These are phyloP conservation scores for Collybia nuda DNA, from an alignment of 768 basidiomycete genomes.

Conservation along the genomic window DNA sequence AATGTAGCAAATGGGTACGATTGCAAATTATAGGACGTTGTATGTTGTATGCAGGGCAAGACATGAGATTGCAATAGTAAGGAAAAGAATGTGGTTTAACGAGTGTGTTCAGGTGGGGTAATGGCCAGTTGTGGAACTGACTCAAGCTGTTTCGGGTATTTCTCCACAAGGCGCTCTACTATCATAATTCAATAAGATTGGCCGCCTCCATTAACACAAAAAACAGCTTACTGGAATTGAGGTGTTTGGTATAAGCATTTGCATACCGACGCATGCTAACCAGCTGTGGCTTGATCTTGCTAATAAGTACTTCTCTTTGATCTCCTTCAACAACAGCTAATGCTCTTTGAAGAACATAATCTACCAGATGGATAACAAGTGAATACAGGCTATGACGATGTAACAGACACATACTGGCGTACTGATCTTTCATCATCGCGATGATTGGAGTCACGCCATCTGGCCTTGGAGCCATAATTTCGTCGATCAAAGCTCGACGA, in stretches of 20 bases:
- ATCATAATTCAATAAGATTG: constrained; percentile 10
- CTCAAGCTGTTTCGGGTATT: constrained; percentile 31
- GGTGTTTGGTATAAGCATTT: constrained; percentile 76
- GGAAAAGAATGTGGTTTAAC: constrained; percentile 18
- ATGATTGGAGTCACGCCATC: constrained; percentile 72
- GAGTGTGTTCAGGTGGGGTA: constrained; percentile 20
- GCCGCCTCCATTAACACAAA: neutral
- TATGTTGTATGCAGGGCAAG: constrained; percentile 7
- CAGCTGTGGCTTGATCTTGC: constrained; percentile 65
- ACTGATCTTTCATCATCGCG: constrained; percentile 85
- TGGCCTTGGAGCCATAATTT: constrained; percentile 66
- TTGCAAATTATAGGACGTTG: constrained; percentile 22
- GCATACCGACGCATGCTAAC: constrained; percentile 70
- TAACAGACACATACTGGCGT: constrained; percentile 62
- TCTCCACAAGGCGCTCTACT: constrained; percentile 75
- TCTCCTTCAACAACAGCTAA: constrained; percentile 66
- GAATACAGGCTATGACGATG: neutral
- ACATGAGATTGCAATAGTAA: constrained; percentile 11
- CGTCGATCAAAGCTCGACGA: constrained; percentile 73
- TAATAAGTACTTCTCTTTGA: constrained; percentile 67
- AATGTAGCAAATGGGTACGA: constrained; percentile 22
- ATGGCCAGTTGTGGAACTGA: constrained; percentile 11
- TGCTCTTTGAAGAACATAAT: constrained; percentile 85
- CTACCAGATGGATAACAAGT: constrained; percentile 32
- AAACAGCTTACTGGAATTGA: constrained; percentile 65